phyloP scores from a whole-genome alignment of 208 protist genomes.

The Angomonas deanei region DNA sequence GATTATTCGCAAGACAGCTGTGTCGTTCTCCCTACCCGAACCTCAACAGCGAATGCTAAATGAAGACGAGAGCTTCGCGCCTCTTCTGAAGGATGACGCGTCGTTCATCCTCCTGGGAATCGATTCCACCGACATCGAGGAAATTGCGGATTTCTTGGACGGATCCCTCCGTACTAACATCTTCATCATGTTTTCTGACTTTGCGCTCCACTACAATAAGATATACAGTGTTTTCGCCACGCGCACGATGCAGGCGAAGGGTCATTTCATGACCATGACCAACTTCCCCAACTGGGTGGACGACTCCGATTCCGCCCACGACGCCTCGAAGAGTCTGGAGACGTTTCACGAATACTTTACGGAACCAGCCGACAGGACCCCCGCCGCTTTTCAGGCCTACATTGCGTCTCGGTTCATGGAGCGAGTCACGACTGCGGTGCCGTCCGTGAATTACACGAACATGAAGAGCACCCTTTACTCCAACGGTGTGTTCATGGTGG shows the following conservation, averaged over 20 bases:
- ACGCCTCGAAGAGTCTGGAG: constrained; percentile 1
- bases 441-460: constrained; percentile 8
- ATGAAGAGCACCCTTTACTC: constrained; percentile 22
- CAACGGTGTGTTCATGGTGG: constrained; percentile 10
- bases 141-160: background rate
- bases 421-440: constrained; percentile 5
- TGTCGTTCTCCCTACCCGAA: no score
- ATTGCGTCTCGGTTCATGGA: constrained; percentile 6
- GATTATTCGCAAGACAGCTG: no score
- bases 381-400: constrained; percentile 14
- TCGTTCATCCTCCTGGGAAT: constrained; percentile 16
- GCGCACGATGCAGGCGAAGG: constrained; percentile 7
- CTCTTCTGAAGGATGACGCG: background rate
- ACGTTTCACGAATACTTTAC: constrained; percentile 10
- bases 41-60: constrained; percentile 4
- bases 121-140: no score
- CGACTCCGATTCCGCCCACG: constrained; percentile 1
- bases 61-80: background rate
- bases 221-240: constrained; percentile 12
- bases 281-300: constrained; percentile 47
- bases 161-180: constrained; percentile 10
- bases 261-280: constrained; percentile 26
- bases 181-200: constrained; percentile 26
- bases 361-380: constrained; percentile 7
- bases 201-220: constrained; percentile 22